Evolutionary conservation across 23 red algal genomes (phyloP), one percentile per base, ranked within the genome.

Genomic region (Gracilaria caudata): DNA sequence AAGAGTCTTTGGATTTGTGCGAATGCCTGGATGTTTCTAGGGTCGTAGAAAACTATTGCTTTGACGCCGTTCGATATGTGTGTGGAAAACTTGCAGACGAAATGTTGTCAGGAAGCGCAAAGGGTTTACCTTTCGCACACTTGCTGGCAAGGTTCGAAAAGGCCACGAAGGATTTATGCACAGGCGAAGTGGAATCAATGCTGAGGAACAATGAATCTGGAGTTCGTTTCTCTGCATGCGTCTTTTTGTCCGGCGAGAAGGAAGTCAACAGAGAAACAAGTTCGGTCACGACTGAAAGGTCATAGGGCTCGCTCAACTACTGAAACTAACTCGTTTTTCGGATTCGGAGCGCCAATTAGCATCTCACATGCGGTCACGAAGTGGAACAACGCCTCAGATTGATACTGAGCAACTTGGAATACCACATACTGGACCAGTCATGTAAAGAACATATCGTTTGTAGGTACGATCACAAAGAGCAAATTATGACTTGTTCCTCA

Each of bases 201-300:
- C 4, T 75, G 70, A 46, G 70, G 40, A 64, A 72, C 14, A 73
- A 70, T 19, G 82, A 86, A 61, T 37, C 23, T 23, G 46, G 82
- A 46, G 66, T 66, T 17, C 68, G 59, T 14, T 86, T 86, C 30
- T 64, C 82, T 74, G 82, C 82, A 25, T 74, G 64, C 12, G 82
- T 86, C 63, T 86, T 86, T 59, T 86, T 86, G 68, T 86, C 82
- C 4, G 82, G 82, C 20, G 82, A 86, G 66, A 86, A 86, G 24
- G 64, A 86, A 58, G 44, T 29, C 7, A 40, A 83, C 12, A 6
- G 32, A 66, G 1, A 29, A 13, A 6, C 61, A 30, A 66, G 61
- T 35, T 35, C 61, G 30, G 61, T 17, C 29, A 17, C 61, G 36
- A 6, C 30, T 19, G 29, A 66, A 66, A 36, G 29, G 19, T 35